Evolutionary conservation across 2,329 filamentous ascomycete genomes (phyloP).

Genomic region (Stagonosporopsis tanaceti): DNA sequence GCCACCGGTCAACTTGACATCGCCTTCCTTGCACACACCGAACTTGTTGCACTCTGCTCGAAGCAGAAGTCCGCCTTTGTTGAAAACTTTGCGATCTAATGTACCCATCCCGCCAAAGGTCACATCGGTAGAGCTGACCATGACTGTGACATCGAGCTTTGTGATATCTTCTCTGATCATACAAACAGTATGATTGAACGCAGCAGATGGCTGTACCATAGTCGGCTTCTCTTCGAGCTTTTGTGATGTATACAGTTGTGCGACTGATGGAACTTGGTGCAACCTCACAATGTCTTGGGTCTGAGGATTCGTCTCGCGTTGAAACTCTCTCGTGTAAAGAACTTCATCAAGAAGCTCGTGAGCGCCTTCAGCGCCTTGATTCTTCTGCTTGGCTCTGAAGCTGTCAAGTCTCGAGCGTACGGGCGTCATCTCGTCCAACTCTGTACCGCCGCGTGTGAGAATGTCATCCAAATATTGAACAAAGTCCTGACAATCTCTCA

Average conservation of each 20-base stretch:
- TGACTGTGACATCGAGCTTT: constrained; percentile 40
- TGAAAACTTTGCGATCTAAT: constrained; percentile 42
- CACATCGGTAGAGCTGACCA: constrained; percentile 44
- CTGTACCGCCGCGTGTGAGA: constrained; percentile 20
- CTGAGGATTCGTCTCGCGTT: constrained; percentile 21
- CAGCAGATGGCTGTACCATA: constrained; percentile 28
- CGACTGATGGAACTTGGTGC: constrained; percentile 38
- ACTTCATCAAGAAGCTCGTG: constrained; percentile 37
- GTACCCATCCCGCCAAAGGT: constrained; percentile 40
- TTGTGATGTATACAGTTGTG: constrained; percentile 37
- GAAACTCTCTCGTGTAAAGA: constrained; percentile 35
- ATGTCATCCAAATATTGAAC: constrained; percentile 29
- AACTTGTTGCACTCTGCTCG: constrained; percentile 32
- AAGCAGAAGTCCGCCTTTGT: constrained; percentile 38
- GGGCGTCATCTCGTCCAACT: constrained; percentile 29
- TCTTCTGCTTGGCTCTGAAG: constrained; percentile 32
- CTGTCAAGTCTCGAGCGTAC: constrained; percentile 31
- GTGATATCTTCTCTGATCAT: constrained; percentile 46
- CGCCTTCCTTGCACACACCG: constrained; percentile 37
- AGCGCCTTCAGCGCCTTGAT: constrained; percentile 20
- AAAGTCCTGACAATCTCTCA: constrained; percentile 37
- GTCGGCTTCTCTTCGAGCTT: constrained; percentile 37
- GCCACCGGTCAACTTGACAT: constrained; percentile 38
- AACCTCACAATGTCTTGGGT: constrained; percentile 30
- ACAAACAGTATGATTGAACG: constrained; percentile 41